Conservation (phyloP, 768 basidiomycete genomes). For the Termitomyces sp. region DNA sequence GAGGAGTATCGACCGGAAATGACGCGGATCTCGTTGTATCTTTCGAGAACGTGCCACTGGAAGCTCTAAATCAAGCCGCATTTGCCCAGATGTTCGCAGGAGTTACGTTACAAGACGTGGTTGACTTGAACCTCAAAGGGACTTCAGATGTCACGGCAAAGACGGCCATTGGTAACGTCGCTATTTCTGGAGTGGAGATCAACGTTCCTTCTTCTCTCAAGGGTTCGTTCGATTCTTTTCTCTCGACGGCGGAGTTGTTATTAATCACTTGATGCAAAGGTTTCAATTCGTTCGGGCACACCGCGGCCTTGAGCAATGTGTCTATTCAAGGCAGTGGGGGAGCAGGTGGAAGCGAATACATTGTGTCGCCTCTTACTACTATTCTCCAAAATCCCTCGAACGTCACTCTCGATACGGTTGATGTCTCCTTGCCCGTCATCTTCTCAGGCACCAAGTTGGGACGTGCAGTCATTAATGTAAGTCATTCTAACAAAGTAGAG, state of each 20-base stretch:
- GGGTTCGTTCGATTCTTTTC: constrained; percentile 31
- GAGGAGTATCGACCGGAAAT: constrained; percentile 69
- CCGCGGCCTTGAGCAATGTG: constrained; percentile 48
- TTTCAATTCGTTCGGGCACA: constrained; percentile 53
- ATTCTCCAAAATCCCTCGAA: constrained; percentile 64
- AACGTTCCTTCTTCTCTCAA: constrained; percentile 50
- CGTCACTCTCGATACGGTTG: constrained; percentile 53
- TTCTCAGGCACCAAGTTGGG: constrained; percentile 55
- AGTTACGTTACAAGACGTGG: constrained; percentile 43
- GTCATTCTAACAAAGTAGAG: constrained; percentile 9
- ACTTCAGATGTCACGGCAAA: constrained; percentile 52
- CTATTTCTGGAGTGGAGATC: constrained; percentile 60
- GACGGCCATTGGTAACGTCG: constrained; percentile 61
- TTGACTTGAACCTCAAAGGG: constrained; percentile 48
- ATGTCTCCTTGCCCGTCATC: constrained; percentile 52
- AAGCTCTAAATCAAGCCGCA: constrained; percentile 46
- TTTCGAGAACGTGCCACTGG: constrained; percentile 52
- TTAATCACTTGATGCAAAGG: constrained; percentile 26
- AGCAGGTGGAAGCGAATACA: constrained; percentile 50
- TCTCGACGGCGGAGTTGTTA: background rate
- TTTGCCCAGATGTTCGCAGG: constrained; percentile 55
- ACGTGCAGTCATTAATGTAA: constrained; percentile 51
- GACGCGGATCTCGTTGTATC: constrained; percentile 51
- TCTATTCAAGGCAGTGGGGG: constrained; percentile 63
- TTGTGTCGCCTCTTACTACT: constrained; percentile 52